Conservation (phyloP, 306 rosid species). For the Vigna reflexopilosa region DNA sequence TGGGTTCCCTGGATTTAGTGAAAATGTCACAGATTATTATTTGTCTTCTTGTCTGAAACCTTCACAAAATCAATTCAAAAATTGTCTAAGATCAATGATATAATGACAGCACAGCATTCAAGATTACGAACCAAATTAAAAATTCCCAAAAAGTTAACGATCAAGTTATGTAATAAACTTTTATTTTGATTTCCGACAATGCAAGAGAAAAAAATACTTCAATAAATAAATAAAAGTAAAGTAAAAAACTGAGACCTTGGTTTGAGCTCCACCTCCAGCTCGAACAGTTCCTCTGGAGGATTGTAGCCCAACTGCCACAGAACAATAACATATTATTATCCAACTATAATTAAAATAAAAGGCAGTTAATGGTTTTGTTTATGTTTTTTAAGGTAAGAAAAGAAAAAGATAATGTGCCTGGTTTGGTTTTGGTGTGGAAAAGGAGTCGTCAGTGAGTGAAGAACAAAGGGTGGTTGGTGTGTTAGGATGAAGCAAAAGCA, state of each 20-base stretch:
- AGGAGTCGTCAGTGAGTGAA: slow-evolving; percentile 55
- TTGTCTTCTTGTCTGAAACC: no score
- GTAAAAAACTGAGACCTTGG: slow-evolving; percentile 58
- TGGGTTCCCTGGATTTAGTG: no score
- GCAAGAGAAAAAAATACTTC: neutral
- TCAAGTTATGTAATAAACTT: no score
- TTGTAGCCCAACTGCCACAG: slow-evolving; percentile 68
- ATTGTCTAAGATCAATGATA: no score
- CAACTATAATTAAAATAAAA: neutral
- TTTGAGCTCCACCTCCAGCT: slow-evolving; percentile 65
- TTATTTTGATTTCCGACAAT: neutral
- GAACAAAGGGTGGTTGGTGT: slow-evolving; percentile 54
- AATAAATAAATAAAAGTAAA: neutral
- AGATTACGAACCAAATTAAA: no score
- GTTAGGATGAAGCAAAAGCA: slow-evolving; percentile 48
- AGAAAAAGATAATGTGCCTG: slow-evolving; percentile 44
- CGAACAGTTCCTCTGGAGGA: slow-evolving; percentile 76
- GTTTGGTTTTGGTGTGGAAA: slow-evolving; percentile 54
- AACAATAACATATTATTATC: slow-evolving; percentile 17
- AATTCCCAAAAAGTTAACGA: no score
- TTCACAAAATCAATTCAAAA: no score
- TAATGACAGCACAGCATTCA: no score
- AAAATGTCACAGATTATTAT: no score
- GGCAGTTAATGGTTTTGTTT: neutral
- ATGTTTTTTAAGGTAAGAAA: neutral